phyloP scores from a whole-genome alignment of 2,329 filamentous ascomycete species.

The Ophiosphaerella herpotricha region DNA sequence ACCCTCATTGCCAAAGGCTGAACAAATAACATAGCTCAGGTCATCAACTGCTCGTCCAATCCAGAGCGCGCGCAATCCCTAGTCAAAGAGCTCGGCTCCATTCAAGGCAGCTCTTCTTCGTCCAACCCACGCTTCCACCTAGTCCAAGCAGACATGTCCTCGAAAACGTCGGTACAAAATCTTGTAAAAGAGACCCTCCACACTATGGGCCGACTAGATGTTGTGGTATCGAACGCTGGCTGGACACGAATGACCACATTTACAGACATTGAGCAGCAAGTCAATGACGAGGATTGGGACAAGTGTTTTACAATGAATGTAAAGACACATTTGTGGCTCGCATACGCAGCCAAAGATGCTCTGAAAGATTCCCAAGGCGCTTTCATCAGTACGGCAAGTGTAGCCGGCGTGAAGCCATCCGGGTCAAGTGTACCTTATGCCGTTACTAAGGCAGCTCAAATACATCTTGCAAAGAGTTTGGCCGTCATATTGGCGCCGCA shows the following conservation, averaged over 20 bases:
- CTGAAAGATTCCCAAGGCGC: slow-evolving; percentile 64
- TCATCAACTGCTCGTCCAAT: slow-evolving; percentile 56
- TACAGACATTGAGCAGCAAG: slow-evolving; percentile 60
- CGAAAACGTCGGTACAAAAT: slow-evolving; percentile 47
- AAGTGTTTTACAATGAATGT: slow-evolving; percentile 69
- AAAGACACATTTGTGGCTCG: slow-evolving; percentile 55
- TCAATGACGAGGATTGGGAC: slow-evolving; percentile 67
- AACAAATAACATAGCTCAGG: slow-evolving; percentile 30
- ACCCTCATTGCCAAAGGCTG: neutral
- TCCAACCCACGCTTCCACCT: slow-evolving; percentile 47
- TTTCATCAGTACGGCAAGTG: slow-evolving; percentile 67
- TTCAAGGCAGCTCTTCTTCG: slow-evolving; percentile 36
- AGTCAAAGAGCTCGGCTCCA: slow-evolving; percentile 48
- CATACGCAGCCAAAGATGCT: slow-evolving; percentile 62
- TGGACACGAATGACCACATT: slow-evolving; percentile 67
- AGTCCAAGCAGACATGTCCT: slow-evolving; percentile 53
- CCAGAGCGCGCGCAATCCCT: slow-evolving; percentile 47
- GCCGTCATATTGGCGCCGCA: slow-evolving; percentile 66
- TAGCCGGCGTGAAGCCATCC: slow-evolving; percentile 67
- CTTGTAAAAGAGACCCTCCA: slow-evolving; percentile 52
- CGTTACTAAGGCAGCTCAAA: slow-evolving; percentile 75
- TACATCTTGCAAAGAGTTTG: slow-evolving; percentile 69
- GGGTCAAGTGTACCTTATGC: slow-evolving; percentile 74
- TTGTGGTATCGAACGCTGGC: slow-evolving; percentile 58
- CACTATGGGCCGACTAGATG: slow-evolving; percentile 54